Evolutionary conservation across 495 filamentous ascomycete genomes (phyloP).

Genomic region (Daldinia childiae): DNA sequence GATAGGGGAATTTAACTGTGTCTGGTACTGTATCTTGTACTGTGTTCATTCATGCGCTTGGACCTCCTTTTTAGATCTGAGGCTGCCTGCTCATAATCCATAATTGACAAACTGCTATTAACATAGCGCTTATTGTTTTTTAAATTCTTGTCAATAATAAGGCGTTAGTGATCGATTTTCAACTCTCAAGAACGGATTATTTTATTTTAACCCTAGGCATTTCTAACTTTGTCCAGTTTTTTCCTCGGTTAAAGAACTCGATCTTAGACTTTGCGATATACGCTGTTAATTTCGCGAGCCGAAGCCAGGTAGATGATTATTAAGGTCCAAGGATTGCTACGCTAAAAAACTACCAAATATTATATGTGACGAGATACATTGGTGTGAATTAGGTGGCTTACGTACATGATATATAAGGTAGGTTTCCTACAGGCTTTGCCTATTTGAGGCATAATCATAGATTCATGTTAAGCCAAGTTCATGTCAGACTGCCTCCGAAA

Average conservation of each 20-base stretch:
- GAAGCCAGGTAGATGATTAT: background rate
- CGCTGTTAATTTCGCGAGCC: background rate
- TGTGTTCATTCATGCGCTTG: conserved; percentile 29
- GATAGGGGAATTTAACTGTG: conserved; percentile 17
- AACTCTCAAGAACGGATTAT: background rate
- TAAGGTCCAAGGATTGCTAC: background rate
- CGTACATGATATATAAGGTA: background rate
- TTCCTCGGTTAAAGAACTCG: background rate
- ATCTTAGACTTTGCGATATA: background rate
- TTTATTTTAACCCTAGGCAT: background rate
- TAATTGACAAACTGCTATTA: conserved; percentile 23
- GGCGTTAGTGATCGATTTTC: background rate
- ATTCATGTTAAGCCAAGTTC: background rate
- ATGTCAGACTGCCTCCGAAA: conserved; percentile 1
- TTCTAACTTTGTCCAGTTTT: background rate
- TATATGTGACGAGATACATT: background rate
- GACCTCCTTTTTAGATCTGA: conserved; percentile 17
- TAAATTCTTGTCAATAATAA: background rate
- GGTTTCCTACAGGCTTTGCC: background rate
- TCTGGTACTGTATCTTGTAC: conserved; percentile 25
- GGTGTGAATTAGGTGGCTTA: conserved; percentile 5
- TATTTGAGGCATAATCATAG: conserved; percentile 3
- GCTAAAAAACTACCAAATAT: conserved; percentile 4
- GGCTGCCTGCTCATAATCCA: too few relatives aligned
- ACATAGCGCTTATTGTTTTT: background rate